Percentiles rank a stretch among this genome's conserved stretches.
These are phyloP conservation scores for Xylaria telfairii DNA, from an alignment of 495 filamentous ascomycete species.

Conservation along the genomic window DNA sequence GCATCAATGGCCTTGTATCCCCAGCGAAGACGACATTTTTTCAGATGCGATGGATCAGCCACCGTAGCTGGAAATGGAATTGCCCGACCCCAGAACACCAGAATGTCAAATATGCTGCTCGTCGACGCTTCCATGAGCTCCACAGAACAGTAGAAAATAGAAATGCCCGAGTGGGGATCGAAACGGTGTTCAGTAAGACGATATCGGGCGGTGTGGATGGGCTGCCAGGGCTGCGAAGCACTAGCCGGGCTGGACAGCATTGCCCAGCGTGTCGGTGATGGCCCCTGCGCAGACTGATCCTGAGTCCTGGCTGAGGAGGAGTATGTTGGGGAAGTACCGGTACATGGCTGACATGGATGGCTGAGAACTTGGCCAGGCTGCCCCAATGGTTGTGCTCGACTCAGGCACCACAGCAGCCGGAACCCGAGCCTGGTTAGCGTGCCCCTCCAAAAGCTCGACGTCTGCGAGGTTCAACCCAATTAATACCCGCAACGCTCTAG, in stretches of 20 bases:
- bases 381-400: conserved; percentile 26
- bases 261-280: conserved; percentile 20
- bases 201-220: conserved; percentile 21
- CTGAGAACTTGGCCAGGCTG: background rate
- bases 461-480: conserved; percentile 20
- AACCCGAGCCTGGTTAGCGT: conserved; percentile 20
- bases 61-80: conserved; percentile 13
- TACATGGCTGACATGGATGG: conserved; percentile 13
- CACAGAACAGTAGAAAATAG: conserved; percentile 20
- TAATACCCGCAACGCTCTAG: conserved; percentile 24
- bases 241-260: background rate
- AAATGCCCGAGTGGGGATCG: conserved; percentile 12
- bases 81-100: background rate
- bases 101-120: conserved; percentile 1
- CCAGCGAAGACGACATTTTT: background rate
- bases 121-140: conserved; percentile 7
- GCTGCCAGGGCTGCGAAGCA: conserved; percentile 3
- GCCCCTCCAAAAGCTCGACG: conserved; percentile 13
- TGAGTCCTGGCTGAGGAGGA: too few relatives aligned
- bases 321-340: conserved; percentile 27
- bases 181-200: conserved; percentile 11
- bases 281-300: background rate
- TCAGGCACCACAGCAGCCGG: conserved; percentile 7
- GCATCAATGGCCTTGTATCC: background rate
- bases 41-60: conserved; percentile 6